Evolutionary conservation across 73 alveolate species (phyloP), one percentile per base, ranked within the genome.

Genomic region (Urostyla sp.): DNA sequence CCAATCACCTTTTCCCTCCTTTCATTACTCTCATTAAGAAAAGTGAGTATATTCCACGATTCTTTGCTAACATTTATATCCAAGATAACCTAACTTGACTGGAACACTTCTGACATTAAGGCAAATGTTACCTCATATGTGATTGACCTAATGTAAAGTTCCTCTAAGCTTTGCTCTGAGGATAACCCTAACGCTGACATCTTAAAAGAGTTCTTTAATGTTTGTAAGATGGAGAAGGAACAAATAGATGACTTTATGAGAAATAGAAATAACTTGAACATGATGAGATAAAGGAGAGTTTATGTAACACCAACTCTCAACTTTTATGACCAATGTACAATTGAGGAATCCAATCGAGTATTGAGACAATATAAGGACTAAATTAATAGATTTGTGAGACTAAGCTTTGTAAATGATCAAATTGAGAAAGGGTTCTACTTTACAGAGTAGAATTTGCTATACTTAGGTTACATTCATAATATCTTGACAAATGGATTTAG

Each of bases 281-380:
- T 50, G 49, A 20, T 73, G 61, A 73, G 74, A 32, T 48, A 73
- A 34, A 50, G 88, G 18, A 57, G 88, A 45, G 24, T 77, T 21
- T 58, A 30, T 20, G 46, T 77, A 0, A 59, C 80, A 13, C 86
- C 93, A 32, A 61, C 81, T 32, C 11, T 75, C 40, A 54, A 36
- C 43, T 52, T 28, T 61, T 51, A 56, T 30, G 51, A 51, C 20
- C 49, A 57, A 11, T 85, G 63, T 21, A 8, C 60, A 45, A 59
- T 50, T 28, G 88, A 85, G 35, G 77, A 77, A 44, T 28, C 87
- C 21, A 75, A 76, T 52, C 31, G 75, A 26, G 93, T 76, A 24
- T 60, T 85, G 30, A 75, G 93, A 31, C 15, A 85, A 57, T 85
- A 43, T 59, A 5, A 21, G 20, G 85, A 85, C 13, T 37, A 63